Evolutionary conservation across 345 rosid genomes (phyloP), one percentile per base, ranked within the genome.

Genomic region (Populus tremula): DNA sequence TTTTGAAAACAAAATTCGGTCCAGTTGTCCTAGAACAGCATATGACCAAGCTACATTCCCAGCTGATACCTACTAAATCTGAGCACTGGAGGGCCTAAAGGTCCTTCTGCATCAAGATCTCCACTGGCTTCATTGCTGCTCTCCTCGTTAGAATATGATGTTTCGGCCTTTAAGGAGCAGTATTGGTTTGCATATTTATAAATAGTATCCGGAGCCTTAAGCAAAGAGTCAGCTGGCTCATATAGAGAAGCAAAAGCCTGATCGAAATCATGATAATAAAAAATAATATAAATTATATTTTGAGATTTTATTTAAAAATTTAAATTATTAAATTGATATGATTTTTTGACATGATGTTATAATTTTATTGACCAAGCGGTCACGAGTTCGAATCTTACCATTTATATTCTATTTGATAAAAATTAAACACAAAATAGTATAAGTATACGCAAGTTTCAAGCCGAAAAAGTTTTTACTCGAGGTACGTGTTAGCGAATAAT

Each of bases 11-110:
- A 92, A 96, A 69, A 78, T 74, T 14, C 87, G 86, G 65, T 91
- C 88, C 82, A 92, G 12, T 77, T 87, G 90, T 53, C 94, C 94
- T 59, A 93, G 91, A 82, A 91, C 97, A 78, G 98, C 96, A 85
- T 92, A 93, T 41, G 99, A 96, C 99, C 99, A 96, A 71, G 99
- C 96, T 80, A 93, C 80, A 81, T 91, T 93, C 38, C 97, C 3
- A 96, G 93, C 85, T 96, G 97, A 82, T 92, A 91, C 77, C 96
- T 87, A 80, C 84, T 89, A 36, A 92, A 88, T 78, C 84, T 86
- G 73, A 96, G 92, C 38, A 83, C 62, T 59, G 88, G 88, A 82
- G 84, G 77, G 78, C 59, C 83, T 71, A 77, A 73, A 77, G 20
- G 81, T n/a, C 72, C 78, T 14, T 79, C 82, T 35, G 71, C 75